phyloP scores from a whole-genome alignment of 176 grass and related monocot species.

The Zea luxurians region DNA sequence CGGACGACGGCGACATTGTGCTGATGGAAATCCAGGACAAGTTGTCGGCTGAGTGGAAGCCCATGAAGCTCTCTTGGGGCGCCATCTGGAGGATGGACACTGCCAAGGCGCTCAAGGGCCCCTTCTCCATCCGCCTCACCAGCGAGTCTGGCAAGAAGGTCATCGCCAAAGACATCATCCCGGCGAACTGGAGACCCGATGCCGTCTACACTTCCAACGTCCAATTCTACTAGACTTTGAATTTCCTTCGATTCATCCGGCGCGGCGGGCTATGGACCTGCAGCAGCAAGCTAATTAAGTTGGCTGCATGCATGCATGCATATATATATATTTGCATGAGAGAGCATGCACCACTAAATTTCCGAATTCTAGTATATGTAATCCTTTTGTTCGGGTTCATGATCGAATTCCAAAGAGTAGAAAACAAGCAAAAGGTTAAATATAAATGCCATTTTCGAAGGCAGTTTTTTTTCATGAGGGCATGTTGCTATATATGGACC shows the following conservation, averaged over 20 bases:
- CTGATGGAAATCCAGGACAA: conserved; percentile 53
- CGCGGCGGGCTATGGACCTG: too few species aligned
- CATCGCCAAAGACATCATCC: conserved; percentile 54
- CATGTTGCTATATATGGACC: too few species aligned
- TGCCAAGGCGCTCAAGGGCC: conserved; percentile 27
- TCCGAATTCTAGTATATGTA: too few species aligned
- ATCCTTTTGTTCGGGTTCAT: too few species aligned
- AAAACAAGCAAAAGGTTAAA: too few species aligned
- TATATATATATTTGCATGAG: too few species aligned
- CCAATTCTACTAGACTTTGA: conserved; percentile 43
- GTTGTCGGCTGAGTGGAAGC: conserved; percentile 28
- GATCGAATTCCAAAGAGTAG: too few species aligned
- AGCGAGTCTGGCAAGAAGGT: conserved; percentile 62
- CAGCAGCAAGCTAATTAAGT: too few species aligned
- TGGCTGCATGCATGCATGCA: too few species aligned
- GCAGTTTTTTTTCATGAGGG: too few species aligned
- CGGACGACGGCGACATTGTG: conserved; percentile 59
- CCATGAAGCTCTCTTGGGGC: conserved; percentile 61
- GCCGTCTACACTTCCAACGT: conserved; percentile 52
- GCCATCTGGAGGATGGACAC: conserved; percentile 66
- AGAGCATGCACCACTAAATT: too few species aligned
- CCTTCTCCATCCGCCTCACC: conserved; percentile 73
- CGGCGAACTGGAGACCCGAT: conserved; percentile 42
- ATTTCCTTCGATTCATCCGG: not conserved
- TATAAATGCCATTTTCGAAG: too few species aligned